Percentiles rank a stretch among this genome's conserved stretches.
phyloP scores from a whole-genome alignment of 192 early-diverging fungal species.

The Fimicolochytrium jonesii region DNA sequence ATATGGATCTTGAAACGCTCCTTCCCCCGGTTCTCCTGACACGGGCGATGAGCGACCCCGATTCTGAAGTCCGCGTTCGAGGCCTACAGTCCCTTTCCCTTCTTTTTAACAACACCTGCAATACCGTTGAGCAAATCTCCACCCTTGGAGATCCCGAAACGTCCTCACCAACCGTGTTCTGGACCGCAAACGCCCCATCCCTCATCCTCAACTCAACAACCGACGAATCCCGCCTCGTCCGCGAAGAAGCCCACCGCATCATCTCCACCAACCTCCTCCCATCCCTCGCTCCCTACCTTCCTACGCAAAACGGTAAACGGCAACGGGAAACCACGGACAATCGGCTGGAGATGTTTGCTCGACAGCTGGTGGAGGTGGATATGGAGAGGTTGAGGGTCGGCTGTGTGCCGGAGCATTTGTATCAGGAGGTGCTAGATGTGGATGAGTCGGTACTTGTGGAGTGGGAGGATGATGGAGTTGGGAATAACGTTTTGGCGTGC shows the following conservation, averaged over 20 bases:
- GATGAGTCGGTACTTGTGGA: slow-evolving; percentile 24
- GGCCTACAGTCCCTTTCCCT: slow-evolving; percentile 7
- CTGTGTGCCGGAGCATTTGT: slow-evolving; percentile 20
- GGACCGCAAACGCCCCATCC: too few species aligned
- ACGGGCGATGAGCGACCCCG: slow-evolving; percentile 4
- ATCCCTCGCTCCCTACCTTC: neutral
- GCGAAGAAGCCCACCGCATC: neutral
- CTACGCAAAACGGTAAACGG: neutral
- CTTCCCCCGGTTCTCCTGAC: neutral
- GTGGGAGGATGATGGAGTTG: slow-evolving; percentile 8
- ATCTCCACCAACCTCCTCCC: neutral
- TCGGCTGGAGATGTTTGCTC: neutral
- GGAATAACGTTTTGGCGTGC: slow-evolving; percentile 29
- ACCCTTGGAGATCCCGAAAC: too few species aligned
- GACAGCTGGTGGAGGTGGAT: neutral
- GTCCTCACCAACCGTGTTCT: too few species aligned
- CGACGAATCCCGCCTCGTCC: slow-evolving; percentile 14
- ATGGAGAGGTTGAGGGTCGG: neutral
- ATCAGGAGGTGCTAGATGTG: slow-evolving; percentile 30
- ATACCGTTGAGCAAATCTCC: too few species aligned
- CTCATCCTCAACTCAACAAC: neutral
- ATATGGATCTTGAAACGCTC: too few species aligned
- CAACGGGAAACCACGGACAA: neutral
- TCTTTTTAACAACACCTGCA: too few species aligned
- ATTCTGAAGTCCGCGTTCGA: slow-evolving; percentile 11